Conservation (phyloP, 805 yeast species). For the Starmera caribaea region DNA sequence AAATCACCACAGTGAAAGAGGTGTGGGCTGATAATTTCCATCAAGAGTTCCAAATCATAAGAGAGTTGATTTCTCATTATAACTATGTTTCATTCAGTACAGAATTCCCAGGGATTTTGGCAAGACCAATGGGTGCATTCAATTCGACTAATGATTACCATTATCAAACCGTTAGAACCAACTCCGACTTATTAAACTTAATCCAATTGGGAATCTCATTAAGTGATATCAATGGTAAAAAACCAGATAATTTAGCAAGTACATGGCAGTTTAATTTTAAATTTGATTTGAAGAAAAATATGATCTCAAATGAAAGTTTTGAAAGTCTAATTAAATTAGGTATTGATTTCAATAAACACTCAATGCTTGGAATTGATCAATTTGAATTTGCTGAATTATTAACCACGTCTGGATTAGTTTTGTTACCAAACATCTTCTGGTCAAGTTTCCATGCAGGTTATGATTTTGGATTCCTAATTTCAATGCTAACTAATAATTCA, state of each 20-base stretch:
- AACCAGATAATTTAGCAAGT: slow-evolving; percentile 55
- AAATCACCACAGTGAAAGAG: slow-evolving; percentile 50
- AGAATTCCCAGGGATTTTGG: slow-evolving; percentile 93
- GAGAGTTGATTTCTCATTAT: slow-evolving; percentile 47
- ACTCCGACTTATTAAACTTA: slow-evolving; percentile 77
- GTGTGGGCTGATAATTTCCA: slow-evolving; percentile 69
- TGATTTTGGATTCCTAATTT: slow-evolving; percentile 82
- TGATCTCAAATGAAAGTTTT: slow-evolving; percentile 81
- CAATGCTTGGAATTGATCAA: slow-evolving; percentile 67
- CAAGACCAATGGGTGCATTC: slow-evolving; percentile 92
- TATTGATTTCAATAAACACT: slow-evolving; percentile 67
- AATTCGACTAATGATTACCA: slow-evolving; percentile 87
- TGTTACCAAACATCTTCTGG: slow-evolving; percentile 68
- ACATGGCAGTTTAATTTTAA: slow-evolving; percentile 97
- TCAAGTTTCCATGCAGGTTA: slow-evolving; percentile 89
- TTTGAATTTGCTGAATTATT: slow-evolving; percentile 76
- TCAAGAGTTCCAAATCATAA: slow-evolving; percentile 51
- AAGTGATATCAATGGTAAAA: slow-evolving; percentile 58
- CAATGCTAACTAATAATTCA: slow-evolving; percentile 60
- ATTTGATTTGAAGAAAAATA: slow-evolving; percentile 67
- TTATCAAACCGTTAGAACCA: slow-evolving; percentile 88
- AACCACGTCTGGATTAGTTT: slow-evolving; percentile 76
- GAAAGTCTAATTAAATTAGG: slow-evolving; percentile 77
- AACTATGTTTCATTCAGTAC: slow-evolving; percentile 66
- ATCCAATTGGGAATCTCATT: slow-evolving; percentile 81